Evolutionary conservation across 352 stramenopile genomes (phyloP).

Genomic region (Thraustotheca clavata): DNA sequence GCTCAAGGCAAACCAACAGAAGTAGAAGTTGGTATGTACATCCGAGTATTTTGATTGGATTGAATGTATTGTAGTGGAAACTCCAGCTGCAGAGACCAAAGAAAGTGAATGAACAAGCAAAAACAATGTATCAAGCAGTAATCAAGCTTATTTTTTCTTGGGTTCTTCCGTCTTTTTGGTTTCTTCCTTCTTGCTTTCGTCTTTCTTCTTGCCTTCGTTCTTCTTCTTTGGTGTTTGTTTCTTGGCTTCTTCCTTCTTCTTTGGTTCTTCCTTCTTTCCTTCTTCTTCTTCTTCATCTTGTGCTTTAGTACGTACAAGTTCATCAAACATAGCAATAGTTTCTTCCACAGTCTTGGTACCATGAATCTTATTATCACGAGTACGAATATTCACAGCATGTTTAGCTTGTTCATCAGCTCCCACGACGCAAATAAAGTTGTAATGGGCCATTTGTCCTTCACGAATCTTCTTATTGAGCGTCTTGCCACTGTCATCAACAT

Average conservation of each 20-base stretch:
- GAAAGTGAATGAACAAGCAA: too few species aligned
- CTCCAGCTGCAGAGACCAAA: too few species aligned
- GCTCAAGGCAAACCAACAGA: too few species aligned
- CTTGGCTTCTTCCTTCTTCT: conserved; percentile 42
- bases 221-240: not conserved
- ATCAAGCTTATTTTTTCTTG: not conserved
- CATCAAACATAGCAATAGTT: conserved; percentile 89
- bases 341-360: conserved; percentile 93
- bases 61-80: too few species aligned
- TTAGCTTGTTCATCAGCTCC: conserved; percentile 88
- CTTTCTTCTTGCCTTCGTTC: conserved; percentile 39
- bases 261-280: not conserved
- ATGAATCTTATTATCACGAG: conserved; percentile 89
- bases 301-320: conserved; percentile 63
- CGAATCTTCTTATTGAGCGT: conserved; percentile 99
- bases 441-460: conserved; percentile 94
- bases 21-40: too few species aligned
- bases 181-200: conserved; percentile 2
- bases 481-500: conserved; percentile 92
- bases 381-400: conserved; percentile 91
- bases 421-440: conserved; percentile 98
- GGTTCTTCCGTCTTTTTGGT: too few species aligned
- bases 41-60: too few species aligned
- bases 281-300: conserved; percentile 43
- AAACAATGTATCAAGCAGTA: too few species aligned